Conservation (phyloP, 164 flowering plant species). For the Aristolochia californica region DNA sequence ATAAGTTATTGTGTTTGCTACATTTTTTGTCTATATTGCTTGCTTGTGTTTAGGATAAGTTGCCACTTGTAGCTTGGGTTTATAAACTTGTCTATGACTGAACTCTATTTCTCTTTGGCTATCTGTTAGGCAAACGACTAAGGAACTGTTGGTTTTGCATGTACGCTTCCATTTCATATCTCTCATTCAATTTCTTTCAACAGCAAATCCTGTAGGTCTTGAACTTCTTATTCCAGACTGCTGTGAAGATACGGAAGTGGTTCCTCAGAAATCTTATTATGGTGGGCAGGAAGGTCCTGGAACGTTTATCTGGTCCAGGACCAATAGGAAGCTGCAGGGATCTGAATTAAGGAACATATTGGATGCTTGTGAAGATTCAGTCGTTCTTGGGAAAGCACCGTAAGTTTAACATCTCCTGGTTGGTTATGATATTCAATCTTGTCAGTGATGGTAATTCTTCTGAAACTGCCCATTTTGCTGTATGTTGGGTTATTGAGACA, state of each 20-base stretch:
- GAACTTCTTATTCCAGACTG: slow-evolving; percentile 65
- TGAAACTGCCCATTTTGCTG: background rate
- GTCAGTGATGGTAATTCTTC: background rate
- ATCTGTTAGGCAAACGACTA: too few relatives aligned
- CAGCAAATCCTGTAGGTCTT: slow-evolving; percentile 84
- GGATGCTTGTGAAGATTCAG: slow-evolving; percentile 28
- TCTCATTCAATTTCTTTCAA: background rate
- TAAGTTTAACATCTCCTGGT: slow-evolving; percentile 26
- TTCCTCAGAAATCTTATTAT: slow-evolving; percentile 66
- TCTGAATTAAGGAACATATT: slow-evolving; percentile 39
- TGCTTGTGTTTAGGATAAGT: too few relatives aligned
- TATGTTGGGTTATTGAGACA: slow-evolving; percentile 19
- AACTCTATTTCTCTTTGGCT: too few relatives aligned
- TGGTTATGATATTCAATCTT: background rate
- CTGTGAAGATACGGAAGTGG: slow-evolving; percentile 51
- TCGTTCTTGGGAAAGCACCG: slow-evolving; percentile 44
- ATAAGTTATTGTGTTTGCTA: too few relatives aligned
- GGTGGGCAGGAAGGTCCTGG: slow-evolving; percentile 92
- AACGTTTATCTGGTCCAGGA: slow-evolving; percentile 68
- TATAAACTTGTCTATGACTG: too few relatives aligned
- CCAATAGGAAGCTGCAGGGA: slow-evolving; percentile 39
- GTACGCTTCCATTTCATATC: too few relatives aligned
- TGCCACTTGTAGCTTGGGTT: too few relatives aligned
- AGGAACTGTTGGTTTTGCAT: too few relatives aligned
- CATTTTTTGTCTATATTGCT: too few relatives aligned